A percentile compares a stretch with the other conserved stretches of the same genome.
These are phyloP conservation scores for Apophysomyces ossiformis DNA, from an alignment of 371 early-diverging fungal species.

Conservation along the genomic window DNA sequence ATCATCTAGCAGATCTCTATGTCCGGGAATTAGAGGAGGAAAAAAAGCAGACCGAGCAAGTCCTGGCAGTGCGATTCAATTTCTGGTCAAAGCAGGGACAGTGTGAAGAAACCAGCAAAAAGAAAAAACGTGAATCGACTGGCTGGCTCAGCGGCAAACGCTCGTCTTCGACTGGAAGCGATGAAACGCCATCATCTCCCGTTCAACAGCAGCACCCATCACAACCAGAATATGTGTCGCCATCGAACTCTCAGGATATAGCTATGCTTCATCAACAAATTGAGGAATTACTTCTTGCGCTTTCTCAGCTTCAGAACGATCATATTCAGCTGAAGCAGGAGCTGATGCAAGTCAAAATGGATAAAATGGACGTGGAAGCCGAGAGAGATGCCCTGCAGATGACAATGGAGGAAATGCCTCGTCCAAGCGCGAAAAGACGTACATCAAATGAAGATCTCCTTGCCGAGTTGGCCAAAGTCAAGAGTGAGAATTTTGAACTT, in stretches of 20 bases:
- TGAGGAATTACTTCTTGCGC: constrained; percentile 60
- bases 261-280: constrained; percentile 63
- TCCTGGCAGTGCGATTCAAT: constrained; percentile 58
- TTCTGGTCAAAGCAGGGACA: constrained; percentile 39
- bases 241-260: constrained; percentile 33
- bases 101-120: constrained; percentile 32
- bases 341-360: constrained; percentile 56
- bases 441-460: background rate
- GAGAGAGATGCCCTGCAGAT: constrained; percentile 48
- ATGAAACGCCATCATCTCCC: constrained; percentile 8
- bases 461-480: constrained; percentile 25
- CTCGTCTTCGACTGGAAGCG: constrained; percentile 17
- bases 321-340: constrained; percentile 63
- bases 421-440: constrained; percentile 6
- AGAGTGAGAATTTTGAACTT: constrained; percentile 31
- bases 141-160: constrained; percentile 33
- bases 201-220: constrained; percentile 7
- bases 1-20: constrained; percentile 73
- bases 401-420: constrained; percentile 29
- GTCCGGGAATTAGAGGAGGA: constrained; percentile 63
- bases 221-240: background rate
- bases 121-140: constrained; percentile 39
- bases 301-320: constrained; percentile 63
- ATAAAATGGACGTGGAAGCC: constrained; percentile 61
- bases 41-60: constrained; percentile 65